Evolutionary conservation across 2,329 filamentous ascomycete species (phyloP).

Genomic region (Cercospora zeae-maydis): DNA sequence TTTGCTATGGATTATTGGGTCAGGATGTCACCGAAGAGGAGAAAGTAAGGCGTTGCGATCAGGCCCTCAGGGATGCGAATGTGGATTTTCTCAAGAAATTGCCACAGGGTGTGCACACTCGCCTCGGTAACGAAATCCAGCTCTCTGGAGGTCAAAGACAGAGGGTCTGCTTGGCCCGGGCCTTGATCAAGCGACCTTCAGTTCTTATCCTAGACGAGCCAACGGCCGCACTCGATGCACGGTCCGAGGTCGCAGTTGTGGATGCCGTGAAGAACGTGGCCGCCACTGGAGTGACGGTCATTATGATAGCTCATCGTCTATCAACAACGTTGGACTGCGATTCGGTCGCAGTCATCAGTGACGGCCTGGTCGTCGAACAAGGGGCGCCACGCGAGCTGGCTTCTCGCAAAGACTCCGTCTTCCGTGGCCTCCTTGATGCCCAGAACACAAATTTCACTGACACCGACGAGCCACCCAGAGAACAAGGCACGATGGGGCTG

Average conservation of each 20-base stretch:
- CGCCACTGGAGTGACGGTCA: conserved; percentile 58
- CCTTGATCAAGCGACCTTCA: conserved; percentile 44
- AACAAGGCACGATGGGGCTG: conserved; percentile 1
- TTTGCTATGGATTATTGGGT: conserved; percentile 38
- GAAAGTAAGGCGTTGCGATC: conserved; percentile 28
- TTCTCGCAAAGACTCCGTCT: conserved; percentile 35
- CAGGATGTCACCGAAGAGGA: conserved; percentile 27
- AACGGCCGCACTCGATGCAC: conserved; percentile 45
- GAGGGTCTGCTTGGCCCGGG: conserved; percentile 47
- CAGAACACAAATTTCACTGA: conserved; percentile 24
- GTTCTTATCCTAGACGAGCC: conserved; percentile 49
- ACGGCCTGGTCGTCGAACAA: conserved; percentile 60
- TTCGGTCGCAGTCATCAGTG: conserved; percentile 72
- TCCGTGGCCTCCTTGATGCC: conserved; percentile 30
- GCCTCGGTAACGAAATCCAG: conserved; percentile 43
- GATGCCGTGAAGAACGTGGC: conserved; percentile 43
- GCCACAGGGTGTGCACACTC: conserved; percentile 45
- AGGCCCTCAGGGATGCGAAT: conserved; percentile 39
- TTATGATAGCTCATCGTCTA: conserved; percentile 69
- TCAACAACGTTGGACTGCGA: conserved; percentile 76
- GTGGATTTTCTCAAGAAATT: conserved; percentile 46
- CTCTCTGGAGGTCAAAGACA: conserved; percentile 49
- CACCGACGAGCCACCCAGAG: not conserved
- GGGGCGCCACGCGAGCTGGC: conserved; percentile 58
- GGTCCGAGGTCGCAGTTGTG: conserved; percentile 44